Base-by-base conservation (phyloP, 768 basidiomycete species). In the Rhodotorula taiwanensis region DNA sequence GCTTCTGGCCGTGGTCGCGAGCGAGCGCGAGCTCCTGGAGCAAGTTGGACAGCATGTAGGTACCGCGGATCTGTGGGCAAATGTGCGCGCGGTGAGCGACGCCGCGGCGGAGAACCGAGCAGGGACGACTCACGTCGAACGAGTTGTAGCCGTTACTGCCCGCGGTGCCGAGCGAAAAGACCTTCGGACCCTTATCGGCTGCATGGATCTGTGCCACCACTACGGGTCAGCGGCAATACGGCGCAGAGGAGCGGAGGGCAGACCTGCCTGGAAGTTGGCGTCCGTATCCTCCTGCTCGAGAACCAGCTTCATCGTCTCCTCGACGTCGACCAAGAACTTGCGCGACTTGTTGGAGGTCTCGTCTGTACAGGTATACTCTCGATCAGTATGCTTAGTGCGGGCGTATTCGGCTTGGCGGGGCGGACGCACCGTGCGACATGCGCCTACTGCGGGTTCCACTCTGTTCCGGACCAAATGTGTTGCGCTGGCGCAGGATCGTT, bases 31-130 rank as follows among this genome's bases (percentile, higher is more conserved):
- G 86, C 75, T 99, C 94, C 79, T 99, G 94, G n/a, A 99, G 81
- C 30, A 99, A 83, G 77, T 97, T 98, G 18, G 94, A 97, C 50
- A 99, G 80, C 94, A 97, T 98, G 77, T 98, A 99, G n/a, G 88
- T 97, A 45, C 95, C 94, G 87, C 93, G 73, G 21, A 72, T 56
- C 64, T 72, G 63, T 1, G 3, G 30, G n/a, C n/a, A n/a, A n/a
- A n/a, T n/a, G n/a, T n/a, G n/a, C n/a, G n/a, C n/a, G 30, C 3
- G 10, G 48, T 21, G 2, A 50, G 49, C 7, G 28, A 5, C 10
- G 10, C 28, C 5, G 10, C 20, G 4, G 4, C 44, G 16, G 28
- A 8, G 16, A 33, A 16, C 3, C 6, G 15, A 51, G 41, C 30
- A 47, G 21, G 20, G 36, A 34, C 25, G 88, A 49, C 94, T 82